These are phyloP conservation scores for Paraleonurus japonicus DNA, from an alignment of 257 asterid genomes.

Conservation along the genomic window DNA sequence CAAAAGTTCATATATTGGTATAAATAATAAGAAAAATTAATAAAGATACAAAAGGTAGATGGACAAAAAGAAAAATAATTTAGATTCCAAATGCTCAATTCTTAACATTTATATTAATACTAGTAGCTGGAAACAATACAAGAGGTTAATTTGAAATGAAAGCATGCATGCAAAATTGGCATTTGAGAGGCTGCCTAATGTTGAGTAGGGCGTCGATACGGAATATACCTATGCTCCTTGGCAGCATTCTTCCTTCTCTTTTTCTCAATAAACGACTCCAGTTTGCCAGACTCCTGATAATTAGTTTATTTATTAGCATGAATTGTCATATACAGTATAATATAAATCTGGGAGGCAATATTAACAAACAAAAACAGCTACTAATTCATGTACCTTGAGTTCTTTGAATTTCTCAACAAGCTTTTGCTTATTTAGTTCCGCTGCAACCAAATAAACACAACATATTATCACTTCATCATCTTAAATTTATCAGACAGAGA, in stretches of 20 bases:
- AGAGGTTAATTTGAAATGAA: neutral
- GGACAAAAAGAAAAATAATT: too few species aligned
- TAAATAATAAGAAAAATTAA: too few species aligned
- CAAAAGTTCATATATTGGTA: too few species aligned
- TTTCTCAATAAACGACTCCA: slow-evolving; percentile 78
- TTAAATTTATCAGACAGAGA: neutral
- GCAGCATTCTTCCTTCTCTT: slow-evolving; percentile 82
- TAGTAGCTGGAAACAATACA: neutral
- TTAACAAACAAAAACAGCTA: neutral
- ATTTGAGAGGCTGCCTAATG: slow-evolving; percentile 23
- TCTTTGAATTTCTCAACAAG: slow-evolving; percentile 70
- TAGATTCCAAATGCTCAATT: too few species aligned
- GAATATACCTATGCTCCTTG: slow-evolving; percentile 83
- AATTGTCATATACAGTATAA: too few species aligned
- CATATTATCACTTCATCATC: neutral
- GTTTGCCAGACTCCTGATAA: slow-evolving; percentile 72
- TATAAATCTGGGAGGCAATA: neutral
- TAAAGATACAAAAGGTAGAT: too few species aligned
- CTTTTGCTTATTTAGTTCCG: slow-evolving; percentile 69
- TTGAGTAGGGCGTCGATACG: slow-evolving; percentile 67
- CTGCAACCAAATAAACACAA: slow-evolving; percentile 43
- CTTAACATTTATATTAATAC: too few species aligned
- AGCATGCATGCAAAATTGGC: neutral
- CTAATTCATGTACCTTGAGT: slow-evolving; percentile 57
- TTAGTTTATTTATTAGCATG: slow-evolving; percentile 2